Base-by-base conservation (phyloP, 2,329 filamentous ascomycete species). In the Cercospora citrullina region DNA sequence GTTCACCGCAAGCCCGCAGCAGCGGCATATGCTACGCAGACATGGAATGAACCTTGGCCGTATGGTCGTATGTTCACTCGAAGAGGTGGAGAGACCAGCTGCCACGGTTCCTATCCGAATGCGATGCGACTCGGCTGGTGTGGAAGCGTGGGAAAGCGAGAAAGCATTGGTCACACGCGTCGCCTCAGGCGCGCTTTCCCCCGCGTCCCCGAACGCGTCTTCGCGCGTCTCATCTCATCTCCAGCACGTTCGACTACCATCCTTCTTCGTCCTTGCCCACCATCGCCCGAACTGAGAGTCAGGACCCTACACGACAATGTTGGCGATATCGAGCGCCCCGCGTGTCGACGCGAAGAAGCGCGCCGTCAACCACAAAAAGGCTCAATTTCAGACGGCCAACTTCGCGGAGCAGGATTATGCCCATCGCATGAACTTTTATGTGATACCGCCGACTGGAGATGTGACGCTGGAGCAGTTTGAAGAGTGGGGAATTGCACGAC, bases 381-480 rank as follows among this genome's bases (percentile, higher is more conserved):
- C 96, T 78, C 94, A 97, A 79, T 97, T 97, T 77, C 91, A 91
- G 66, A 85, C 88, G 21, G 87, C 92, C 18, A 84, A 86, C 65
- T 97, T 89, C 84, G 90, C 92, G 79, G 89, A 93, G 72, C 86
- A 90, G 66, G 85, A 90, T 53, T 99, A 98, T 78, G 88, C 90
- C 14, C 86, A 94, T 79, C 90, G 94, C 66, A 87, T 99, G 76
- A 99, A 96, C 84, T 94, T 97, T 81, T 99, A 99, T 82, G 83
- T 88, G 53, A 86, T 90, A 28, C 92, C 95, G 57, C 95, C 95
- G 0, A 97, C 93, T 0, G 91, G 91, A 59, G 95, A 99, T 77
- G 95, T 99, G 74, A 96, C 93, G 0, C 88, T 99, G 51, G 95
- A 99, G 78, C 90, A 99, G 78, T 99, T 99, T 76, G 95, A 99